Base-by-base conservation (phyloP, 345 rosid genomes). In the Dimocarpus longan region DNA sequence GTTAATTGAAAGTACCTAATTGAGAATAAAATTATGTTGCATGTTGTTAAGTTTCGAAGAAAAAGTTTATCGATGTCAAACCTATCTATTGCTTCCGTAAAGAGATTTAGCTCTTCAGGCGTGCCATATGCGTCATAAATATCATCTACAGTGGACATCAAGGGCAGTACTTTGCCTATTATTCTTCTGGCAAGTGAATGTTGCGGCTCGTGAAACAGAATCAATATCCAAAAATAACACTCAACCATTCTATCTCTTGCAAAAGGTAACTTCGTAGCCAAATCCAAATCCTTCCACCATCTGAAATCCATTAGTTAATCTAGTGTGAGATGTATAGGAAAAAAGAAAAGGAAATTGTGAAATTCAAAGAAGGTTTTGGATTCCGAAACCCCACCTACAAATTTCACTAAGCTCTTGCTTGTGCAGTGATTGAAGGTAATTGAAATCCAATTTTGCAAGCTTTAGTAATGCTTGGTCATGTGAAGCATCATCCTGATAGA, bases 71-170 rank as follows among this genome's bases (percentile, higher is more conserved):
- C 1, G 8, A 1, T 5, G 5, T 46, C 52, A 42, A 56, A 82
- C 82, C 82, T 79, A 21, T 19, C n/a, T 16, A 74, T 18, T 1
- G 79, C 82, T 28, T 79, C 12, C 10, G 82, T 75, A 19, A 79
- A 57, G 42, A 28, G 3, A 75, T 68, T 16, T 68, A 46, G 52
- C 52, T 46, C 52, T 46, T 46, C 52, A 5, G 52, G 7, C 0
- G 52, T 46, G 8, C 52, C 80, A 75, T 70, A 70, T 22, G 40
- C 42, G 18, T 82, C 82, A 19, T 74, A 75, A 18, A 50, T 48
- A 21, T 82, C 82, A 70, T 82, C 85, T 10, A 79, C 3, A 3
- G 42, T 3, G 6, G 76, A 62, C 18, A 43, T 2, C 16, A 82
- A 5, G 8, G 52, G 10, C 0, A 37, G 1, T 4, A 7, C n/a